These are phyloP conservation scores for Wickerhamia fluorescens DNA, from an alignment of 805 yeast species.

Conservation along the genomic window DNA sequence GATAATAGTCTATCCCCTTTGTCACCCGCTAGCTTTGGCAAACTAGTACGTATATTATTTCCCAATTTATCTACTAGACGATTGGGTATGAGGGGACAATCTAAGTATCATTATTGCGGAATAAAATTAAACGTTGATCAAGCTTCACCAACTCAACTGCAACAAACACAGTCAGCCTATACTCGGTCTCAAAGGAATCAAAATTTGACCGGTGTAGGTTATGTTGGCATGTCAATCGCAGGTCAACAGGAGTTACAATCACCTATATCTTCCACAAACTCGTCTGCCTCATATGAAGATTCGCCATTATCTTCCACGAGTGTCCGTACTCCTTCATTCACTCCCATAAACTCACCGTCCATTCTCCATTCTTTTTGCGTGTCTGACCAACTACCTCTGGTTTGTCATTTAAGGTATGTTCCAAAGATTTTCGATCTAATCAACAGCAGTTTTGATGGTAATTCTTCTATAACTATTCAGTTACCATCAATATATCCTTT, in stretches of 20 bases:
- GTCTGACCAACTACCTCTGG: constrained; percentile 10
- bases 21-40: constrained; percentile 72
- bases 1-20: constrained; percentile 45
- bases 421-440: constrained; percentile 19
- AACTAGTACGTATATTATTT: constrained; percentile 47
- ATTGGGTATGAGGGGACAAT: constrained; percentile 74
- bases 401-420: constrained; percentile 19
- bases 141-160: constrained; percentile 18
- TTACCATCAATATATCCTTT: constrained; percentile 37
- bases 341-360: constrained; percentile 13
- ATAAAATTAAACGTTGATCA: constrained; percentile 40
- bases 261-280: constrained; percentile 9
- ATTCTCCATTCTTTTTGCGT: constrained; percentile 11
- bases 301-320: constrained; percentile 13
- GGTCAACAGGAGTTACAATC: constrained; percentile 6
- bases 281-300: constrained; percentile 9
- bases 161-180: constrained; percentile 1
- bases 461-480: constrained; percentile 11
- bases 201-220: too few species aligned
- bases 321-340: constrained; percentile 10
- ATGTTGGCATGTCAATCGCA: too few species aligned
- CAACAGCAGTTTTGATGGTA: constrained; percentile 5
- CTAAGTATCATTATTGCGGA: constrained; percentile 84
- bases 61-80: constrained; percentile 70
- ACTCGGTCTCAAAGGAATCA: too few species aligned